Percentiles rank a stretch among this genome's conserved stretches.
Evolutionary conservation across 1,139 yeast species (phyloP).

Genomic region (Pichia terricola): DNA sequence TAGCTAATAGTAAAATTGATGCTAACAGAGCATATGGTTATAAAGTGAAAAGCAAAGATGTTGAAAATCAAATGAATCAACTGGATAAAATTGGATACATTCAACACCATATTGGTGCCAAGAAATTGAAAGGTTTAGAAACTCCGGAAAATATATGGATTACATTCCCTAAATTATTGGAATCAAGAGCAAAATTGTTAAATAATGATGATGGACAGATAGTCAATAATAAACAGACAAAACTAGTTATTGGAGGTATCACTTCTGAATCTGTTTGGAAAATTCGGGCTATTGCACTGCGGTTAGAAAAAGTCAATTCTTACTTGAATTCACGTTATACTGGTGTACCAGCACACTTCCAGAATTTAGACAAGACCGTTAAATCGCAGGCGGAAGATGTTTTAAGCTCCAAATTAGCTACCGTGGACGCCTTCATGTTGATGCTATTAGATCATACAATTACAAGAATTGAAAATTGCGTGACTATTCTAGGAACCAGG

Average conservation of each 20-base stretch:
- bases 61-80: constrained; percentile 59
- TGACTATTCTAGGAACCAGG: constrained; percentile 22
- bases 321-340: constrained; percentile 6
- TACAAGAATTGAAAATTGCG: constrained; percentile 54
- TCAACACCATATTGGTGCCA: constrained; percentile 72
- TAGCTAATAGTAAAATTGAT: constrained; percentile 30
- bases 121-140: constrained; percentile 87
- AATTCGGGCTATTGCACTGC: constrained; percentile 38
- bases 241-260: constrained; percentile 22
- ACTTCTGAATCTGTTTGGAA: constrained; percentile 31
- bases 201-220: constrained; percentile 20
- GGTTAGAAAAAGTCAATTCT: constrained; percentile 37
- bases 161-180: constrained; percentile 60
- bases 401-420: constrained; percentile 9
- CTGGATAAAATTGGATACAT: constrained; percentile 63
- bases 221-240: constrained; percentile 17
- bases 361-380: constrained; percentile 12
- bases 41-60: constrained; percentile 47
- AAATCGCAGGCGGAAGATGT: constrained; percentile 14
- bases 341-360: constrained; percentile 1
- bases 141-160: constrained; percentile 82
- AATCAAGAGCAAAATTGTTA: constrained; percentile 42
- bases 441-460: constrained; percentile 53
- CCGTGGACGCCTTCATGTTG: constrained; percentile 29
- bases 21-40: constrained; percentile 57